A percentile compares a stretch with the other conserved stretches of the same genome.
Conservation (phyloP, 495 filamentous ascomycete species). For the Podospora bellae-mahoneyi region DNA sequence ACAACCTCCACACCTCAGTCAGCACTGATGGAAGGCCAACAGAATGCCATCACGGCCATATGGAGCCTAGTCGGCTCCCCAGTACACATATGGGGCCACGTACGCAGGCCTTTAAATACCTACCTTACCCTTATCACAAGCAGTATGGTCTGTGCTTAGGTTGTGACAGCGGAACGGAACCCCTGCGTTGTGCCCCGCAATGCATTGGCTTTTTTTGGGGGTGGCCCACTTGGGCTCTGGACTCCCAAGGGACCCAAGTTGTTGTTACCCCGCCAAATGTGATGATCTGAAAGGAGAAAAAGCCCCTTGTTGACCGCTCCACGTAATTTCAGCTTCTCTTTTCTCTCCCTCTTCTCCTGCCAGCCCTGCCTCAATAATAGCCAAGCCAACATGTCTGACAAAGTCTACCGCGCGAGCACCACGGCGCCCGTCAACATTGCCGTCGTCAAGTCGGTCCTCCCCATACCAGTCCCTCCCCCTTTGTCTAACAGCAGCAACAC, state of each 20-base stretch:
- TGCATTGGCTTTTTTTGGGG: neutral
- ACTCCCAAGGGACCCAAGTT: neutral
- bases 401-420: slow-evolving; percentile 84
- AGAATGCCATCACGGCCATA: too few relatives aligned
- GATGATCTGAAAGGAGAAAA: slow-evolving; percentile 7
- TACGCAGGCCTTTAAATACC: too few relatives aligned
- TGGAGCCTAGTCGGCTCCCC: too few relatives aligned
- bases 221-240: slow-evolving; percentile 6
- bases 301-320: slow-evolving; percentile 7
- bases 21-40: too few relatives aligned
- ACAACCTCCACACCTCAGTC: too few relatives aligned
- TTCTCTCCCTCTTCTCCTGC: neutral
- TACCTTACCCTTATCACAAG: too few relatives aligned
- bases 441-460: slow-evolving; percentile 77
- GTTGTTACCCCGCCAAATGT: slow-evolving; percentile 4
- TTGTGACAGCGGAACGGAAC: neutral
- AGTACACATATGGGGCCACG: too few relatives aligned
- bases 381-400: slow-evolving; percentile 42
- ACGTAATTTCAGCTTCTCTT: neutral
- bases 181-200: neutral
- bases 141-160: too few relatives aligned
- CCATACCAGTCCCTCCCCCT: slow-evolving; percentile 14
- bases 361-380: neutral
- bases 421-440: slow-evolving; percentile 98
- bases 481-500: slow-evolving; percentile 17